phyloP scores from a whole-genome alignment of 2,329 filamentous ascomycete genomes.

The Pseudogymnoascus sp. region DNA sequence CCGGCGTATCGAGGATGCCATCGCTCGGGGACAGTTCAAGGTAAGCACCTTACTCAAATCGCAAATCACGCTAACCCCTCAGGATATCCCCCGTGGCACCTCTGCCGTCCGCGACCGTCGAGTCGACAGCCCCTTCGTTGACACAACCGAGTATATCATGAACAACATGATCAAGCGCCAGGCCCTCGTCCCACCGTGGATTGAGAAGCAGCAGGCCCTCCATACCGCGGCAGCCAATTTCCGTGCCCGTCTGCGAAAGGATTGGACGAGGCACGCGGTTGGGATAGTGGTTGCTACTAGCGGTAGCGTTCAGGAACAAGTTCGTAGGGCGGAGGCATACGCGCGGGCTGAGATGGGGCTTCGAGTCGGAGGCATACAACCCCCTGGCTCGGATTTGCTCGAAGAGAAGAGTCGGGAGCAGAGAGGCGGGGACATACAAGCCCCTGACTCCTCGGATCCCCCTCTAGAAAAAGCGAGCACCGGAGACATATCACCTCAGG shows the following conservation, averaged over 20 bases:
- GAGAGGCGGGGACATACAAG: conserved; percentile 39
- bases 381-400: no score
- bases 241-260: conserved; percentile 64
- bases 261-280: conserved; percentile 81
- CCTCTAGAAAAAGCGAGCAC: background rate
- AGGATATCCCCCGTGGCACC: conserved; percentile 72
- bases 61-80: conserved; percentile 19
- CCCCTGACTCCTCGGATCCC: no score
- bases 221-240: conserved; percentile 63
- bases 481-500: no score
- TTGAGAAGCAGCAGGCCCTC: conserved; percentile 95
- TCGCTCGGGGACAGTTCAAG: conserved; percentile 81
- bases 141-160: conserved; percentile 96
- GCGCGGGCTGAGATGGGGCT: conserved; percentile 61
- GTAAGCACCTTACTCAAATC: conserved; percentile 14
- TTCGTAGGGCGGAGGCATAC: conserved; percentile 63
- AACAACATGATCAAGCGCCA: conserved; percentile 98
- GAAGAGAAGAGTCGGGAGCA: conserved; percentile 29
- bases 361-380: no score
- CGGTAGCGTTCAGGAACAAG: conserved; percentile 66
- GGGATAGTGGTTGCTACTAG: conserved; percentile 71
- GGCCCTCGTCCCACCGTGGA: conserved; percentile 94
- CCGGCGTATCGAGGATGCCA: conserved; percentile 88
- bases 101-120: conserved; percentile 75
- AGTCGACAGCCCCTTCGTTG: conserved; percentile 80